A percentile compares a stretch with the other conserved stretches of the same genome.
Evolutionary conservation across 306 rosid genomes (phyloP).

Genomic region (Oxytropis ochrocephala): DNA sequence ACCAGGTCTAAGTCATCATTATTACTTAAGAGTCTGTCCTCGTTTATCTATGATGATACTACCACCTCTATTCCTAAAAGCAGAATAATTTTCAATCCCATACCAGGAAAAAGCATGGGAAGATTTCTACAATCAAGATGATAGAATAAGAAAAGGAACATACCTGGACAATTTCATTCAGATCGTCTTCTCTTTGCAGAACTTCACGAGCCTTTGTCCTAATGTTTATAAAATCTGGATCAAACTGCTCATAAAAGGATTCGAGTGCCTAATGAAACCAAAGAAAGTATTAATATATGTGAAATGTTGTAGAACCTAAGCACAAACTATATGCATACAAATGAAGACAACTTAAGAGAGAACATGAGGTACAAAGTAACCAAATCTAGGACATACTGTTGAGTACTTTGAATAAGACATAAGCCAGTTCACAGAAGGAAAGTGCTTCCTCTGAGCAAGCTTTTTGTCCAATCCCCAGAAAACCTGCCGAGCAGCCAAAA

Average conservation of each 20-base stretch:
- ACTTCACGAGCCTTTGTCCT: constrained; percentile 99
- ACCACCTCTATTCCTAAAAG: background rate
- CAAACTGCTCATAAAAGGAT: constrained; percentile 87
- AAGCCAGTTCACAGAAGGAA: constrained; percentile 99
- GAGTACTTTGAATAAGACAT: constrained; percentile 96
- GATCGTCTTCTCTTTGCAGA: constrained; percentile 95
- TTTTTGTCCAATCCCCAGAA: constrained; percentile 99
- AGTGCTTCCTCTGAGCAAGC: constrained; percentile 99
- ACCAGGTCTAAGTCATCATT: background rate
- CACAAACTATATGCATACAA: constrained; percentile 9
- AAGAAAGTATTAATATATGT: background rate
- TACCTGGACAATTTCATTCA: constrained; percentile 98
- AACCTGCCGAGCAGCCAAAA: constrained; percentile 47
- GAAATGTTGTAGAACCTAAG: background rate
- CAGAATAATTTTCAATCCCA: constrained; percentile 19
- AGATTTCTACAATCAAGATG: constrained; percentile 5
- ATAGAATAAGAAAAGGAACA: constrained; percentile 11
- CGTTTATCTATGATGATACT: background rate
- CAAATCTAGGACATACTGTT: constrained; percentile 44
- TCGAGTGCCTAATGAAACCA: constrained; percentile 71
- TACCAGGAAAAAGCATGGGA: background rate
- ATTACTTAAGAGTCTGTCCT: background rate
- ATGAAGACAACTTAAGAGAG: constrained; percentile 8
- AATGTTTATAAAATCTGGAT: constrained; percentile 93
- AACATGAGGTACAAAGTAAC: background rate